Conservation (phyloP, 2,329 filamentous ascomycete species). For the Calonectria pseudoreteaudii region DNA sequence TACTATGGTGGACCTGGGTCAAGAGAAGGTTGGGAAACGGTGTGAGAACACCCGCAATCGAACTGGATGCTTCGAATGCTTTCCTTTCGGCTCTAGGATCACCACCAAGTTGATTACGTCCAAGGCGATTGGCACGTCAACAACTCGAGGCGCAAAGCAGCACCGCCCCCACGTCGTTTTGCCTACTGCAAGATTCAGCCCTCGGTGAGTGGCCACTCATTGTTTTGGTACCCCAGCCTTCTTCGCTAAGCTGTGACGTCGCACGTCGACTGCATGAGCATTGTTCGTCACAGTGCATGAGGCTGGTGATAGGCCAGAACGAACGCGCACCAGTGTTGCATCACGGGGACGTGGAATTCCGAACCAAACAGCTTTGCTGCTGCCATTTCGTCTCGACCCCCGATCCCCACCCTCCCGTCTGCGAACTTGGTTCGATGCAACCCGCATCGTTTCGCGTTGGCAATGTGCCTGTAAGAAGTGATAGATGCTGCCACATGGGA, state of each 20-base stretch:
- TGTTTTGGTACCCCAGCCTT: conserved; percentile 4
- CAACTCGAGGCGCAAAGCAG: background rate
- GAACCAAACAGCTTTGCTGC: conserved; percentile 16
- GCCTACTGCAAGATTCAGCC: conserved; percentile 2
- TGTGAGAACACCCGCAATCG: background rate
- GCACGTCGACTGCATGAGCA: conserved; percentile 14
- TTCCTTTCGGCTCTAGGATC: background rate
- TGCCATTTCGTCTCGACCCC: conserved; percentile 25
- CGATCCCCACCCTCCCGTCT: background rate
- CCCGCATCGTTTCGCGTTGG: background rate
- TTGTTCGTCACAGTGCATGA: conserved; percentile 13
- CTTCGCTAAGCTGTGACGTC: conserved; percentile 25
- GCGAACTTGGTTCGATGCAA: conserved; percentile 7
- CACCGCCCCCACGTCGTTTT: background rate
- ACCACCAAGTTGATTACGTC: background rate
- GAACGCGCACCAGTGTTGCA: conserved; percentile 9
- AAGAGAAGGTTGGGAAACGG: background rate
- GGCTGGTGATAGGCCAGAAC: conserved; percentile 13
- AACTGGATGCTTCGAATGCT: background rate
- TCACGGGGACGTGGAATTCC: conserved; percentile 14
- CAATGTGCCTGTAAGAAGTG: background rate
- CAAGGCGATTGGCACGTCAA: background rate
- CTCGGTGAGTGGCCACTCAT: background rate
- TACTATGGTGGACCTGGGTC: background rate
- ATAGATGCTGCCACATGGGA: background rate